Conservation (phyloP, 345 rosid species). For the Syzygium aqueum region DNA sequence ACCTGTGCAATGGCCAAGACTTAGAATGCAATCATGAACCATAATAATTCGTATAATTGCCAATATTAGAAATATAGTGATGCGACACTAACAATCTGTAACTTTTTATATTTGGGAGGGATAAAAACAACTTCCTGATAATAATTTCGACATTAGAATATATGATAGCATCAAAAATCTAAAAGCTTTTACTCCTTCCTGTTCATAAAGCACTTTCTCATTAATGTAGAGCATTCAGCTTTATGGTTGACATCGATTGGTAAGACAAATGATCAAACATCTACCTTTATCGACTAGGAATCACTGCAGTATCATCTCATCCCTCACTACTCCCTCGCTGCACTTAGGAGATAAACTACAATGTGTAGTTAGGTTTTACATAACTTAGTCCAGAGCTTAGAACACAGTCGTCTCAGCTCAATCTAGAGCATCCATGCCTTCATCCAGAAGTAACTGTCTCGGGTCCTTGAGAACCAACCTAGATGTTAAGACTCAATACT, state of each 20-base stretch:
- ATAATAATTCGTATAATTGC: background rate
- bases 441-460: background rate
- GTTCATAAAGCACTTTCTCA: background rate
- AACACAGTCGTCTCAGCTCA: background rate
- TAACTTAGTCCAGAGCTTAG: background rate
- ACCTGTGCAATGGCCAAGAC: constrained; percentile 20
- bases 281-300: background rate
- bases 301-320: background rate
- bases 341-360: background rate
- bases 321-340: background rate
- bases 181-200: background rate
- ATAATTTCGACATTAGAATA: background rate
- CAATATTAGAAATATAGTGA: background rate
- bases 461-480: background rate
- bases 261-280: background rate
- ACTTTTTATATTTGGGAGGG: background rate
- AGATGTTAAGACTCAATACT: background rate
- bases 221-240: background rate
- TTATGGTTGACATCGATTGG: background rate
- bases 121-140: background rate
- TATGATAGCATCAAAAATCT: background rate
- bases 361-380: background rate
- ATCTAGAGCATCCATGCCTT: background rate
- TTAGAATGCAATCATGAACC: background rate
- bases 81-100: background rate